Conservation (phyloP, 2,329 filamentous ascomycete genomes). For the Diaporthe helianthi region DNA sequence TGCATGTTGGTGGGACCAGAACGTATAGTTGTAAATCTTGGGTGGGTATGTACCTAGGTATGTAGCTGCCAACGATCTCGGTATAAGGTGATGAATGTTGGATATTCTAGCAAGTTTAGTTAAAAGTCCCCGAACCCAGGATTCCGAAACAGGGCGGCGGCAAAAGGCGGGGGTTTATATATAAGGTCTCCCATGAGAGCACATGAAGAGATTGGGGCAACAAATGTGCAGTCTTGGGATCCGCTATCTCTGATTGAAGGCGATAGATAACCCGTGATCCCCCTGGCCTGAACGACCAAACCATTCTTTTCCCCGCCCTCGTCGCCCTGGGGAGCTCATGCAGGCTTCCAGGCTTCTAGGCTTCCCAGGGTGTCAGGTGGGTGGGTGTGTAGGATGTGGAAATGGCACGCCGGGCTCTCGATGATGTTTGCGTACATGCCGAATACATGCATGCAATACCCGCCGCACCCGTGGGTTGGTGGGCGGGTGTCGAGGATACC, state of each 20-base stretch:
- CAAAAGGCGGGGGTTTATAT: conserved; percentile 28
- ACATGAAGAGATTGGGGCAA: background rate
- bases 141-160: background rate
- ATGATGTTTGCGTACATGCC: background rate
- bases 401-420: conserved; percentile 18
- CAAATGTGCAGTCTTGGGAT: conserved; percentile 1
- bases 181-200: too few relatives aligned
- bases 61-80: too few relatives aligned
- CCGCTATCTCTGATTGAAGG: conserved; percentile 23
- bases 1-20: conserved; percentile 46
- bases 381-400: conserved; percentile 14
- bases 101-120: too few relatives aligned
- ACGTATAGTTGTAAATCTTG: background rate
- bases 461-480: background rate
- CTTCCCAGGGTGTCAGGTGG: too few relatives aligned
- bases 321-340: conserved; percentile 8
- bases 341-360: background rate
- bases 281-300: too few relatives aligned
- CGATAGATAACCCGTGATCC: conserved; percentile 16
- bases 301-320: background rate
- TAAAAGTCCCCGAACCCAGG: background rate
- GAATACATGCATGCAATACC: too few relatives aligned
- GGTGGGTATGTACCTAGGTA: background rate
- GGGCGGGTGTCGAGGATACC: background rate
- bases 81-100: too few relatives aligned